phyloP scores from a whole-genome alignment of 257 asterid species.

The Penstemon eatonii region DNA sequence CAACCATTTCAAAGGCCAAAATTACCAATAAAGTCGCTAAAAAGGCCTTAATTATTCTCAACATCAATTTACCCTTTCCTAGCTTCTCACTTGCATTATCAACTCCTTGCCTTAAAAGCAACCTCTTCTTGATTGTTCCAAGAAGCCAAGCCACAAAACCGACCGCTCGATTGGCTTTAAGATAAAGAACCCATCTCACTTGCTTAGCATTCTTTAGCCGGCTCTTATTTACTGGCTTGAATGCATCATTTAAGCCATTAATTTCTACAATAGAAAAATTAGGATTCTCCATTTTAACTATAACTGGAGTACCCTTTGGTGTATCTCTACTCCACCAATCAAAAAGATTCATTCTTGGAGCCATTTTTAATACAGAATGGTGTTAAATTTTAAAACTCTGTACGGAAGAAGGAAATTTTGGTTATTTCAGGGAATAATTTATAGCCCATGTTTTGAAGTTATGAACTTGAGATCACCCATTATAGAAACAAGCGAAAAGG shows the following conservation, averaged over 20 bases:
- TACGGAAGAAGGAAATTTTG: slow-evolving; percentile 10
- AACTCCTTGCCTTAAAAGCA: not conserved
- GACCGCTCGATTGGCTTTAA: slow-evolving; percentile 2
- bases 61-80: not conserved
- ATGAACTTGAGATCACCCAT: slow-evolving; percentile 30
- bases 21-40: not conserved
- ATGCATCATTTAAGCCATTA: slow-evolving; percentile 68
- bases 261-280: slow-evolving; percentile 68
- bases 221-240: slow-evolving; percentile 58
- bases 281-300: slow-evolving; percentile 70
- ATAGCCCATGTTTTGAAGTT: slow-evolving; percentile 38
- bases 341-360: slow-evolving; percentile 57
- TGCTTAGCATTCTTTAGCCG: slow-evolving; percentile 56
- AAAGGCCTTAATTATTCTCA: slow-evolving; percentile 8
- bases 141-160: not conserved
- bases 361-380: slow-evolving; percentile 39
- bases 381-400: slow-evolving; percentile 17
- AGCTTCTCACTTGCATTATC: too few relatives aligned
- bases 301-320: slow-evolving; percentile 54
- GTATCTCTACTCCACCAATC: slow-evolving; percentile 50
- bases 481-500: slow-evolving; percentile 23
- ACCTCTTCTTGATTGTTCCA: slow-evolving; percentile 1
- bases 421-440: slow-evolving; percentile 20
- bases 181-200: slow-evolving; percentile 8
- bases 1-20: slow-evolving; percentile 9